A percentile compares a stretch with the other conserved stretches of the same genome.
These are phyloP conservation scores for Blastobotrys robertii DNA, from an alignment of 805 yeast genomes.

Conservation along the genomic window DNA sequence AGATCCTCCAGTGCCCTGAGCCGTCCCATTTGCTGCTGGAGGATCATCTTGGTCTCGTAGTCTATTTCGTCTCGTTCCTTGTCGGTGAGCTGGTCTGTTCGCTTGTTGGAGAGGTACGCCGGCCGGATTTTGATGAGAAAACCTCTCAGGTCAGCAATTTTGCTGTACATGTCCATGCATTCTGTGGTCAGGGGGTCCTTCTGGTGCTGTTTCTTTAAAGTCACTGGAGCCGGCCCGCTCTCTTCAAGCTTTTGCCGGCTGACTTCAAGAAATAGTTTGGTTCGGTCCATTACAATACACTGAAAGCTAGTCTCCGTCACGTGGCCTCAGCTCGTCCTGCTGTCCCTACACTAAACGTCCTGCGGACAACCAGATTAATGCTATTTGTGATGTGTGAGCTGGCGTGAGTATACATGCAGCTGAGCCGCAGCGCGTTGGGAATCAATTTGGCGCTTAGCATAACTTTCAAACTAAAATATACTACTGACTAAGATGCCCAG, in stretches of 20 bases:
- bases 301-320: too few species aligned
- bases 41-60: conserved; percentile 27
- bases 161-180: conserved; percentile 14
- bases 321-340: too few species aligned
- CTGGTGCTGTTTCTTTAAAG: background rate
- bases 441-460: too few species aligned
- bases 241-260: conserved; percentile 11
- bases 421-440: too few species aligned
- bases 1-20: conserved; percentile 22
- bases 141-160: conserved; percentile 14
- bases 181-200: conserved; percentile 22
- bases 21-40: conserved; percentile 26
- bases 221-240: conserved; percentile 3
- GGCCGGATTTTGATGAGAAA: conserved; percentile 22
- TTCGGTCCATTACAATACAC: conserved; percentile 8
- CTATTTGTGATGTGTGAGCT: too few species aligned
- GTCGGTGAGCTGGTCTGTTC: conserved; percentile 22
- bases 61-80: conserved; percentile 31
- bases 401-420: too few species aligned
- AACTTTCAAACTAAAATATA: background rate
- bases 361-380: too few species aligned
- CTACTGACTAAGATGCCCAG: background rate
- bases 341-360: too few species aligned
- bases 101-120: conserved; percentile 22
- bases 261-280: conserved; percentile 13